These are phyloP conservation scores for Botrytis byssoidea DNA, from an alignment of 2,329 filamentous ascomycete species.

Conservation along the genomic window DNA sequence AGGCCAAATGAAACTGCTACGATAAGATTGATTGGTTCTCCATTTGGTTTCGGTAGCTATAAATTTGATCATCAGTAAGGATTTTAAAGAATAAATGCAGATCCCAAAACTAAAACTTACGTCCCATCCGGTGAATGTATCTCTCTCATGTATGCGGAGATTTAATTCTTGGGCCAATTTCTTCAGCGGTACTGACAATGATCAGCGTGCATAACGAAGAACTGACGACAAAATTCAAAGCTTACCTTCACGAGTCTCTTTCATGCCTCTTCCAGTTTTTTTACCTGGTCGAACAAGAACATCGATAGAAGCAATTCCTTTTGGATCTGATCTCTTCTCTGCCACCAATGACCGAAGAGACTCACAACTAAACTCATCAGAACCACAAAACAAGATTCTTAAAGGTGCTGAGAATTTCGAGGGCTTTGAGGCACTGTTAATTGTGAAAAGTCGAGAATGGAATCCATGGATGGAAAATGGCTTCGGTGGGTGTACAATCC, in stretches of 20 bases:
- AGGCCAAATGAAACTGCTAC: constrained; percentile 93
- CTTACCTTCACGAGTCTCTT: constrained; percentile 43
- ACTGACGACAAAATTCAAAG: not conserved
- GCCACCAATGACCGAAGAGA: constrained; percentile 68
- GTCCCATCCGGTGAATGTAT: constrained; percentile 81
- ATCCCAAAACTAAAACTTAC: constrained; percentile 45
- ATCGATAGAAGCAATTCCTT: constrained; percentile 71
- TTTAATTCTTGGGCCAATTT: constrained; percentile 59
- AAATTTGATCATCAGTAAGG: not conserved
- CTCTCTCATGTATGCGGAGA: constrained; percentile 69
- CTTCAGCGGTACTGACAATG: constrained; percentile 68
- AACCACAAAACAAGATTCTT: constrained; percentile 89
- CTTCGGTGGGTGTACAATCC: constrained; percentile 1
- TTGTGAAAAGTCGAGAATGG: constrained; percentile 20
- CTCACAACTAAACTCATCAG: constrained; percentile 82
- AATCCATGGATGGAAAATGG: constrained; percentile 4
- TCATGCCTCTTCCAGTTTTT: constrained; percentile 71
- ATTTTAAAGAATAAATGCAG: not conserved
- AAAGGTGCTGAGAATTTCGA: constrained; percentile 56
- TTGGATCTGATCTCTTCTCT: constrained; percentile 53
- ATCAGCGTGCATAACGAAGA: constrained; percentile 11
- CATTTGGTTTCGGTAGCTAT: constrained; percentile 53
- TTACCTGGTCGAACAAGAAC: constrained; percentile 83
- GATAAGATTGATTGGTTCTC: constrained; percentile 66
- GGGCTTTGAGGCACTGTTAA: constrained; percentile 23